Evolutionary conservation across 2,329 filamentous ascomycete species (phyloP), one percentile per base, ranked within the genome.

Genomic region (Domatiomyces catenatus): DNA sequence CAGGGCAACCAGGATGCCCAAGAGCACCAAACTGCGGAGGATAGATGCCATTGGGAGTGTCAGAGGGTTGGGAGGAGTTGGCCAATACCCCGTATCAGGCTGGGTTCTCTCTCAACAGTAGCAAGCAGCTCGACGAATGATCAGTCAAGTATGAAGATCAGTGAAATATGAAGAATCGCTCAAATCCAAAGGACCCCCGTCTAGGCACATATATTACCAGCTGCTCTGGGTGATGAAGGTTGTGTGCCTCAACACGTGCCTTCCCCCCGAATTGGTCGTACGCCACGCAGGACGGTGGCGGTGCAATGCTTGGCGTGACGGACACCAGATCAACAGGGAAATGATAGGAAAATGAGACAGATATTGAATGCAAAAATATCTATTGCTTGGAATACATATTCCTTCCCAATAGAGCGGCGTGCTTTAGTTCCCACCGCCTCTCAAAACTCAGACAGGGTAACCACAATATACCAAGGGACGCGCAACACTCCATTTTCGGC

Each of bases 1-100:
- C 24, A 69, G 54, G 15, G 69, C 52, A 19, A 68, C 55, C 44
- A 71, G 59, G 39, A 69, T 54, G 47, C 62, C 26, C 6, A 59
- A 50, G 48, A 46, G 48, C 47, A 15, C 32, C 48, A 48, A 52
- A 54, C 56, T 54, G 56, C n/a, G 47, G 50, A 52, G 48, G 32
- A 39, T 39, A 52, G 54, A 48, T 54, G 48, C 46, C 49, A 54
- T 47, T 48, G 48, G n/a, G 24, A 15, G n/a, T 20, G 12, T 44
- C 18, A 22, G 5, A 36, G 42, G 28, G 36, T 44, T 36, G 46
- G 6, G n/a, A 42, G 39, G 19, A 10, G 28, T 17, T 26, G 42
- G n/a, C n/a, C n/a, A n/a, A n/a, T n/a, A n/a, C n/a, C n/a, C n/a
- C n/a, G n/a, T n/a, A n/a, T n/a, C n/a, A n/a, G n/a, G n/a, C n/a